These are phyloP conservation scores for Claviceps spartinae DNA, from an alignment of 2,329 filamentous ascomycete species.

Conservation along the genomic window DNA sequence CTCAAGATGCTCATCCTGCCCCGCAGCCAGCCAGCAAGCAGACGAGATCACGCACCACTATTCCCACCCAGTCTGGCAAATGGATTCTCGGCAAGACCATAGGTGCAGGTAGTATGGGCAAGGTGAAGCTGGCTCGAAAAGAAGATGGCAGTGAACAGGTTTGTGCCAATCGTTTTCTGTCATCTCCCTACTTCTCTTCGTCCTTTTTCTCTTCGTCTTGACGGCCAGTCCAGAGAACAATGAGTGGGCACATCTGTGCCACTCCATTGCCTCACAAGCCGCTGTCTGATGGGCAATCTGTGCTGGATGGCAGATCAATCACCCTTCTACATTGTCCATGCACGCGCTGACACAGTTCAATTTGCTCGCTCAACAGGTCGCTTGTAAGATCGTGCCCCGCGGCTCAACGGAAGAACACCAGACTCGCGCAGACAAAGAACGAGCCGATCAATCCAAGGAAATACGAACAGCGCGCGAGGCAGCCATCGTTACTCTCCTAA, in stretches of 20 bases:
- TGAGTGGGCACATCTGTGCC: background rate
- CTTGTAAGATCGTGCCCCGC: conserved; percentile 92
- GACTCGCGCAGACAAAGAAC: conserved; percentile 60
- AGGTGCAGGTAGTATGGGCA: conserved; percentile 95
- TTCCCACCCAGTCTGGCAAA: conserved; percentile 79
- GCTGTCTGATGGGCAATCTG: background rate
- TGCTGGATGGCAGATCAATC: background rate
- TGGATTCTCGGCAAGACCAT: conserved; percentile 96
- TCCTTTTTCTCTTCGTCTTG: background rate
- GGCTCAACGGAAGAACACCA: conserved; percentile 76
- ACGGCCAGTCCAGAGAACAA: background rate
- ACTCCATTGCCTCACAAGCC: background rate
- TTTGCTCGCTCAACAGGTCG: conserved; percentile 39
- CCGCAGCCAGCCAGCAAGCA: conserved; percentile 31
- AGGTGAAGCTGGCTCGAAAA: conserved; percentile 90
- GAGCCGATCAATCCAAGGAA: conserved; percentile 92
- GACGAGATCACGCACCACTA: conserved; percentile 58
- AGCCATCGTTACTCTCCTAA: conserved; percentile 86
- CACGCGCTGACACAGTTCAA: background rate
- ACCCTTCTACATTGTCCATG: background rate
- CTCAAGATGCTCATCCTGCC: conserved; percentile 21
- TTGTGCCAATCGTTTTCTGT: conserved; percentile 16
- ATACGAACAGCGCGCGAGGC: conserved; percentile 89
- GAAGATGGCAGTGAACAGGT: conserved; percentile 85
- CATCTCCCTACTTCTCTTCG: background rate